These are phyloP conservation scores for Macroventuria anomochaeta DNA, from an alignment of 2,329 filamentous ascomycete genomes.

Conservation along the genomic window DNA sequence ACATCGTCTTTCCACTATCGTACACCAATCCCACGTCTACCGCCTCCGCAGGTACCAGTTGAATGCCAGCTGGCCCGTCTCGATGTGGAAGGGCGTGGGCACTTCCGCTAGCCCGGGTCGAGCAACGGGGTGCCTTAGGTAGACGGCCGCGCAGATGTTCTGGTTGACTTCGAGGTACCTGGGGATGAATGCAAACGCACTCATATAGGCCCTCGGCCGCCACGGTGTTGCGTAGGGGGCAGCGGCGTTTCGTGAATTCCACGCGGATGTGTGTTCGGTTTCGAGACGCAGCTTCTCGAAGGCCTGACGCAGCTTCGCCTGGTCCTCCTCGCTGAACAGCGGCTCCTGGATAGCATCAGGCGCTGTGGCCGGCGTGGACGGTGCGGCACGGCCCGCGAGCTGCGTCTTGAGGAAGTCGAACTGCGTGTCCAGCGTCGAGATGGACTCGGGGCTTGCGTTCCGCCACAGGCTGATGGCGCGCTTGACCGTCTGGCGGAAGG, in stretches of 20 bases:
- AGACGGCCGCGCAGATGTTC: constrained; percentile 93
- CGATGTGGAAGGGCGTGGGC: constrained; percentile 77
- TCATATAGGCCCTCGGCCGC: constrained; percentile 85
- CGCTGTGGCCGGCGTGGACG: not conserved
- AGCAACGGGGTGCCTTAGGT: constrained; percentile 91
- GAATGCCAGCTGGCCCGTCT: constrained; percentile 80
- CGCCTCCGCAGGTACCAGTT: constrained; percentile 92
- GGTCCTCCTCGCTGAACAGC: constrained; percentile 60
- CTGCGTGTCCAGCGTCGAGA: constrained; percentile 52
- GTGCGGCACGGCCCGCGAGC: constrained; percentile 23
- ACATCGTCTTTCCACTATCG: not conserved
- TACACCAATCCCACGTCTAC: constrained; percentile 52
- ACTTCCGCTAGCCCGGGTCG: constrained; percentile 75
- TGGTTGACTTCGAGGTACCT: constrained; percentile 97
- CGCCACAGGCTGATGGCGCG: constrained; percentile 65
- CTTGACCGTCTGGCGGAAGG: constrained; percentile 71
- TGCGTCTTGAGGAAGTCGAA: constrained; percentile 55
- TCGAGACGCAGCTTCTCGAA: constrained; percentile 72
- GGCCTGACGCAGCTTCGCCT: constrained; percentile 61
- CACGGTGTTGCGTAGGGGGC: constrained; percentile 90
- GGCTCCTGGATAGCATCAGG: constrained; percentile 15
- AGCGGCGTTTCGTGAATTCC: constrained; percentile 47
- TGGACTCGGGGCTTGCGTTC: constrained; percentile 52
- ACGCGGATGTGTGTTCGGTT: constrained; percentile 73
- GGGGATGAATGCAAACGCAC: constrained; percentile 92